A percentile compares a stretch with the other conserved stretches of the same genome.
Evolutionary conservation across 495 filamentous ascomycete species (phyloP).

Genomic region (Amphirosellinia nigrospora): DNA sequence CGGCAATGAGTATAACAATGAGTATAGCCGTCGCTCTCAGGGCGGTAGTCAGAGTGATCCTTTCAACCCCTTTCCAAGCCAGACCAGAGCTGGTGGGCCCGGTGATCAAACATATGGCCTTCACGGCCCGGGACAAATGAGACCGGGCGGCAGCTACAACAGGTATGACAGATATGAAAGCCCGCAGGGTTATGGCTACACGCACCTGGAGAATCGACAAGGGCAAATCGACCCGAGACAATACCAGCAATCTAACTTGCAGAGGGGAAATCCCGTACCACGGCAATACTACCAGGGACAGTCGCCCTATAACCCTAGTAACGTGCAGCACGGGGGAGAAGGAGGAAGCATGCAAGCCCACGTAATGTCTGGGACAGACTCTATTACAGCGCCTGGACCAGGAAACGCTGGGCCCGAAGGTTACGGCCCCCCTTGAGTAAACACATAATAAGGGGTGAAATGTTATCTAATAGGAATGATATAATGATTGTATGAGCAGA

Average conservation of each 20-base stretch:
- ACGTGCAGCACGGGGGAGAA: background rate
- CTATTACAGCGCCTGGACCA: background rate
- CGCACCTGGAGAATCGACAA: background rate
- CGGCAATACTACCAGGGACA: background rate
- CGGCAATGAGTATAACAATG: background rate
- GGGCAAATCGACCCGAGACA: background rate
- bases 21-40: too few relatives aligned
- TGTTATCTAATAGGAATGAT: too few relatives aligned
- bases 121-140: too few relatives aligned
- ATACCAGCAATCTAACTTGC: background rate
- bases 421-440: too few relatives aligned
- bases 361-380: background rate
- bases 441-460: too few relatives aligned
- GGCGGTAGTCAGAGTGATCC: background rate
- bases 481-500: too few relatives aligned
- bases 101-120: background rate
- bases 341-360: background rate
- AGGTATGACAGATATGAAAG: background rate
- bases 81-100: background rate
- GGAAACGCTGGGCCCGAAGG: background rate
- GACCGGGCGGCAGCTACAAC: background rate
- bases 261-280: background rate
- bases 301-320: background rate
- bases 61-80: background rate
- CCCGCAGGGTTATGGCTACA: background rate